Evolutionary conservation across 768 basidiomycete species (phyloP), one percentile per base, ranked within the genome.

Genomic region (Pisolithus microcarpus): DNA sequence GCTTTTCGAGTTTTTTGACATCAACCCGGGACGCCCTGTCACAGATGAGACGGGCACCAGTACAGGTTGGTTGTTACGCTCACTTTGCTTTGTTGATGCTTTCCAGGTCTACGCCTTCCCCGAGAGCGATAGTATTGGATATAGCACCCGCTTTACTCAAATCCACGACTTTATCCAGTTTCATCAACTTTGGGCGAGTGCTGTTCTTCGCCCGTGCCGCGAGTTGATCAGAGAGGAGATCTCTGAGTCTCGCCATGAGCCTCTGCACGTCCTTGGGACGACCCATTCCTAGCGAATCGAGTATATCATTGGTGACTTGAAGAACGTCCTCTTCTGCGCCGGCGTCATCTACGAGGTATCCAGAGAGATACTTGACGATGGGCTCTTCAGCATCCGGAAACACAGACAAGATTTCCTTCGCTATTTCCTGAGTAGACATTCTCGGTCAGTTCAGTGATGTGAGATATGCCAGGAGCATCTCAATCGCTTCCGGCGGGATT

Each of bases 81-180:
- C 64, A 91, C 88, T 93, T 93, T 74, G 87, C 91, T 76, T 94
- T 93, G 71, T 91, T 92, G 49, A 91, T 90, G 37, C 87, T 89
- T 67, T 91, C 90, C 48, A 94, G 72, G 65, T 94, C 91, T 37
- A 93, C 89, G 13, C 88, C 88, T 55, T 91, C 87, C 0, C 80
- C 74, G 44, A 93, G 71, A 5, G 81, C 85, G 55, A 91, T 85
- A 7, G 90, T 91, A 51, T 70, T 85, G 26, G 87, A 90, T 65
- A 91, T 81, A 44, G 82, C 77, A 8, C 76, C 74, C 2, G 82
- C 70, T 68, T 87, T 89, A 72, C 86, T 88, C 79, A 93, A 84
- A 59, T 92, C 85, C 80, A 92, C 81, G 48, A 90, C 85, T 65
- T 84, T 87, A 67, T 92, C 91, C 53, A 92, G 69, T 62, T 88